These are phyloP conservation scores for Zoysia pacifica DNA, from an alignment of 176 grass and related monocot species.

Conservation along the genomic window DNA sequence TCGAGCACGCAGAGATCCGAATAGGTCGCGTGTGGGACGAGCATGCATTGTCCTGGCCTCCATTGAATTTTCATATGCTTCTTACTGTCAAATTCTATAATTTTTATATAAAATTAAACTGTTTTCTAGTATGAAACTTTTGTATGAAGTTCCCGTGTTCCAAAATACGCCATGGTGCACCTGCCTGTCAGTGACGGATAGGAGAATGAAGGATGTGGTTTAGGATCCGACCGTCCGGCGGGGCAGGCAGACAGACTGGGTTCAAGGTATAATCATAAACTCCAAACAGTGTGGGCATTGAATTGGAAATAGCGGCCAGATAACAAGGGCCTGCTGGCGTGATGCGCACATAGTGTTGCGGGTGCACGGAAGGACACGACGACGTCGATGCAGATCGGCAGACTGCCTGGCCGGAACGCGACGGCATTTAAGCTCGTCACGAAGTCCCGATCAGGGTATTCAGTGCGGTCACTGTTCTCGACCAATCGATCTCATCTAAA, in stretches of 20 bases:
- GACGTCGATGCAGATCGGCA: constrained; percentile 21
- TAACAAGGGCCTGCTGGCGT: constrained; percentile 59
- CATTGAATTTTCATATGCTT: too few species aligned
- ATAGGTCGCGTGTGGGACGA: neutral
- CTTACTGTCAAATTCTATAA: too few species aligned
- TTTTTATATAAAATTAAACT: too few species aligned
- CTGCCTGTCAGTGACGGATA: too few species aligned
- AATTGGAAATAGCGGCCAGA: constrained; percentile 82
- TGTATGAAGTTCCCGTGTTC: too few species aligned
- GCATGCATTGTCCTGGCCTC: neutral
- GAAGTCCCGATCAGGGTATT: neutral
- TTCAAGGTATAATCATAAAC: constrained; percentile 87
- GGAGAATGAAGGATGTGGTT: too few species aligned
- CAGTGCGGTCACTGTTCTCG: neutral
- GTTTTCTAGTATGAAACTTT: too few species aligned
- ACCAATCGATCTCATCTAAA: neutral
- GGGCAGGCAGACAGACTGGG: constrained; percentile 57
- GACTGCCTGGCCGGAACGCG: neutral
- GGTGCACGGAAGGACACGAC: constrained; percentile 54
- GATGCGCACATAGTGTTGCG: constrained; percentile 80
- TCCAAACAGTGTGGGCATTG: constrained; percentile 65
- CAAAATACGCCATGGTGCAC: too few species aligned
- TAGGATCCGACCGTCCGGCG: neutral
- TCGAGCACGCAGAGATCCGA: constrained; percentile 42
- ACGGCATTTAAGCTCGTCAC: constrained; percentile 40